Conservation (phyloP, 129 eudicot species). For the Flaveria bidentis region DNA sequence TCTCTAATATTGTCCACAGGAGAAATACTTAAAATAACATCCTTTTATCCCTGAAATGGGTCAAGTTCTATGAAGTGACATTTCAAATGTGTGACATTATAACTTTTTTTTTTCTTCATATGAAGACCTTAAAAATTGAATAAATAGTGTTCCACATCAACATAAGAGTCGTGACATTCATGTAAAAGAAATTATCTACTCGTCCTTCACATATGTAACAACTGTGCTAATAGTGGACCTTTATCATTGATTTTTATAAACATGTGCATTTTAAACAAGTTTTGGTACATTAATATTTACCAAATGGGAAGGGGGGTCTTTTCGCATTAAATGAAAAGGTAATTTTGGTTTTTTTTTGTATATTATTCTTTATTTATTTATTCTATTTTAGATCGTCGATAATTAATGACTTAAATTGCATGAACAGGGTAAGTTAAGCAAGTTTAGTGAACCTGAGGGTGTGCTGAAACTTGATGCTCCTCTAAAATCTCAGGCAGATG, state of each 20-base stretch:
- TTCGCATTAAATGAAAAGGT: background rate
- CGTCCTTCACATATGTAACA: background rate
- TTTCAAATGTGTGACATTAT: too few relatives aligned
- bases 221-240: too few relatives aligned
- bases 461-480: conserved; percentile 50
- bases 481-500: conserved; percentile 40
- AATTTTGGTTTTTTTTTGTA: background rate
- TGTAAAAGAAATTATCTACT: background rate
- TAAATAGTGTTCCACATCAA: background rate
- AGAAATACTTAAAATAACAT: too few relatives aligned
- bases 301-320: too few relatives aligned
- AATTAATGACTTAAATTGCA: background rate
- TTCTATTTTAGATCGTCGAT: background rate
- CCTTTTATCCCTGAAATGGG: background rate
- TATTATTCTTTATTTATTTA: background rate
- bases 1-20: background rate
- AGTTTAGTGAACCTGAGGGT: conserved; percentile 56
- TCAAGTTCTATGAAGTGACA: background rate
- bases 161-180: too few relatives aligned
- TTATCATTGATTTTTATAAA: background rate
- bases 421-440: conserved; percentile 65
- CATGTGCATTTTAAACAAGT: background rate
- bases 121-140: too few relatives aligned
- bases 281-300: too few relatives aligned
- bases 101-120: too few relatives aligned